Evolutionary conservation across 208 protist genomes (phyloP).

Genomic region (Vickermania ingenoplastis): DNA sequence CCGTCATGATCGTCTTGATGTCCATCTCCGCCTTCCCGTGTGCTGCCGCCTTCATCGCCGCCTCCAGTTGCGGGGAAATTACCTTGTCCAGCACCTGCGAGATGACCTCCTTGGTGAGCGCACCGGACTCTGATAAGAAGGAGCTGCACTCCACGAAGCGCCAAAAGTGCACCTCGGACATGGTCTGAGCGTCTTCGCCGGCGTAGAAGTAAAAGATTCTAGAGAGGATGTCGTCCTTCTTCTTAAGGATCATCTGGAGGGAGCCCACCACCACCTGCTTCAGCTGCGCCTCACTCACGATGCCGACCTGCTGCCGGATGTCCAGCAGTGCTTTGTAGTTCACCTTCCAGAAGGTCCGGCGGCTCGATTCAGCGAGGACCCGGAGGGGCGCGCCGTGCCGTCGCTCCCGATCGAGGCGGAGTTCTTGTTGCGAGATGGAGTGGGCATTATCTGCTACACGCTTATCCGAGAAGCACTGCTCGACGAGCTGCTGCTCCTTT

Average conservation of each 20-base stretch:
- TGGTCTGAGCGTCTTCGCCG: constrained; percentile 31
- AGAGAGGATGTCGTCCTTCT: constrained; percentile 26
- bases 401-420: constrained; percentile 29
- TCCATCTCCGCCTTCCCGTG: constrained; percentile 35
- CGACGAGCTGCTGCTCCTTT: not conserved
- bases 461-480: constrained; percentile 3
- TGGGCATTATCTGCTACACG: constrained; percentile 7
- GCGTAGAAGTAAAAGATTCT: constrained; percentile 66
- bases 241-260: constrained; percentile 32
- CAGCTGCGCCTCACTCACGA: constrained; percentile 27
- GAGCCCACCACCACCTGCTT: constrained; percentile 19
- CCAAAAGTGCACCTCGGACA: constrained; percentile 78
- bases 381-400: constrained; percentile 30
- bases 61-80: constrained; percentile 54
- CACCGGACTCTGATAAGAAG: constrained; percentile 10
- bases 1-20: constrained; percentile 25
- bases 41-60: constrained; percentile 23
- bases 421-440: constrained; percentile 10
- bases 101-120: constrained; percentile 24
- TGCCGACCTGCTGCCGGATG: constrained; percentile 20
- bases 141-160: constrained; percentile 40
- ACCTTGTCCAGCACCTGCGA: constrained; percentile 62
- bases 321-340: constrained; percentile 30
- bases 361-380: constrained; percentile 23
- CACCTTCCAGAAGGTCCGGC: constrained; percentile 39